Evolutionary conservation across 139 green algal species (phyloP).

Genomic region (Trebouxia sp.): DNA sequence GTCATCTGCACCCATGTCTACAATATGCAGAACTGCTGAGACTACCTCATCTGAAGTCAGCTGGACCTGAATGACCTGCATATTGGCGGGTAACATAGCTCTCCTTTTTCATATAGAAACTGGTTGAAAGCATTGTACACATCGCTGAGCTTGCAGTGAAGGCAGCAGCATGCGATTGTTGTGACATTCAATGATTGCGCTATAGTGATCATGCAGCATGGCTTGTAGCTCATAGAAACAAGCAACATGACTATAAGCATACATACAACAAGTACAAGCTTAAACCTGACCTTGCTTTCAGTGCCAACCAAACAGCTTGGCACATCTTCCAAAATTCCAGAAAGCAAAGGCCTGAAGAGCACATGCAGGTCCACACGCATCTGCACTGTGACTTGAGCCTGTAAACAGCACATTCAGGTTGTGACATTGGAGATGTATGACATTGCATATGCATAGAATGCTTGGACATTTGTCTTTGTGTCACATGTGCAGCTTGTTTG

Average conservation of each 20-base stretch:
- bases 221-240: no score
- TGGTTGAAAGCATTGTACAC: no score
- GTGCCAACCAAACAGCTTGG: neutral
- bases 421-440: no score
- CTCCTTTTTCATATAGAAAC: no score
- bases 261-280: no score
- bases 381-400: neutral
- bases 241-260: no score
- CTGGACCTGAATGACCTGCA: slow-evolving; percentile 2
- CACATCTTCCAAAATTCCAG: neutral
- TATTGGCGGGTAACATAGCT: neutral
- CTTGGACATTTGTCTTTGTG: no score
- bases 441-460: neutral
- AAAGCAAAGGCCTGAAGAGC: neutral
- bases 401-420: neutral
- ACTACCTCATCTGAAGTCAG: neutral
- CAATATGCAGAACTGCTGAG: neutral
- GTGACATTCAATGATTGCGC: no score
- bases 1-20: slow-evolving; percentile 1
- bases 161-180: no score
- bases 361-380: neutral
- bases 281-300: slow-evolving; percentile 14
- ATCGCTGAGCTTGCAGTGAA: no score
- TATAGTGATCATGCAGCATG: no score
- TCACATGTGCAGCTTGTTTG: no score